phyloP scores from a whole-genome alignment of 345 rosid genomes.

The Salix exigua region DNA sequence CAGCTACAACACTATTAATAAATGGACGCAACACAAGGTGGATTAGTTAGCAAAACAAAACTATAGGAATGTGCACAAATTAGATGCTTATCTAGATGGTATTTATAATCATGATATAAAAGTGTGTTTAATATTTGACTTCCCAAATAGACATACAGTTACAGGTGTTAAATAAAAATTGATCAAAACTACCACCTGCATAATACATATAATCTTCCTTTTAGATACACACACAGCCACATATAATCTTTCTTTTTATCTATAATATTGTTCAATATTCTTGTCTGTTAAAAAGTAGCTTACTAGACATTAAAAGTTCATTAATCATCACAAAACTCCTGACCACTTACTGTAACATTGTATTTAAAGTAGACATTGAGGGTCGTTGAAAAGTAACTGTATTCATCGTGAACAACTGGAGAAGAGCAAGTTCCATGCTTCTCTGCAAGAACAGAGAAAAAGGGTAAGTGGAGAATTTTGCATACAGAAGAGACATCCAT shows the following conservation, averaged over 20 bases:
- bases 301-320: neutral
- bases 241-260: neutral
- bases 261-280: neutral
- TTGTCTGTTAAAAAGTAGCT: neutral
- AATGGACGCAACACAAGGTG: neutral
- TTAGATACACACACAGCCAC: neutral
- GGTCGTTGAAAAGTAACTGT: conserved; percentile 60
- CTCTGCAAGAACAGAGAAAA: conserved; percentile 52
- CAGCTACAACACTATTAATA: neutral
- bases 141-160: neutral
- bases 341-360: conserved; percentile 73
- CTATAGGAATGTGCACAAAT: neutral
- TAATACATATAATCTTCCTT: neutral
- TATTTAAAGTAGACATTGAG: conserved; percentile 77
- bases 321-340: neutral
- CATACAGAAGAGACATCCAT: neutral
- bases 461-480: neutral
- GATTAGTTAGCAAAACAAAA: neutral
- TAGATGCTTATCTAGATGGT: neutral
- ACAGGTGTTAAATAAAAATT: neutral
- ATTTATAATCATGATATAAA: neutral
- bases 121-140: neutral
- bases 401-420: conserved; percentile 76
- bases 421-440: conserved; percentile 91
- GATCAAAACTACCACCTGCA: neutral